Conservation (phyloP, 2,329 filamentous ascomycete genomes). For the Fusarium chuoi region DNA sequence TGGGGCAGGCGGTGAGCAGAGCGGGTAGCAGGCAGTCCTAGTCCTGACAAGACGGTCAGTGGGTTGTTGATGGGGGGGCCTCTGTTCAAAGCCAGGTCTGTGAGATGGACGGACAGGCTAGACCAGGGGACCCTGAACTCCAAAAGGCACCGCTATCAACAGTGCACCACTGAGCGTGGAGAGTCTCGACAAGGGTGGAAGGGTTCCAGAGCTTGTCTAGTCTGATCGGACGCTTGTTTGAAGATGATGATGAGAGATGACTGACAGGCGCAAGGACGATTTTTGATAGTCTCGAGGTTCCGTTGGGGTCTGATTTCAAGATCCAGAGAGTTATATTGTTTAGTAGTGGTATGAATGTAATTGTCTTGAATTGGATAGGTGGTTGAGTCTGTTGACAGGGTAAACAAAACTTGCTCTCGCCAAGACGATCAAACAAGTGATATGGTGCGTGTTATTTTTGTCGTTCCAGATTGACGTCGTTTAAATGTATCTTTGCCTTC, state of each 20-base stretch:
- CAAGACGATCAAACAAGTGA: constrained; percentile 23
- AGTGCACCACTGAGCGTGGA: constrained; percentile 25
- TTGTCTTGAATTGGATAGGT: background rate
- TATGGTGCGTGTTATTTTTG: constrained; percentile 27
- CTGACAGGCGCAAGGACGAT: constrained; percentile 19
- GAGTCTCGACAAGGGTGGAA: constrained; percentile 18
- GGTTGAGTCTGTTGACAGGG: constrained; percentile 3
- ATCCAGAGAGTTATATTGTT: background rate
- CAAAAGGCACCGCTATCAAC: constrained; percentile 29
- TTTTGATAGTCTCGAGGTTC: constrained; percentile 2
- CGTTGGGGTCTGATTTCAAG: background rate
- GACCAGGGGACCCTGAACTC: constrained; percentile 35
- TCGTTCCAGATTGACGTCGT: constrained; percentile 9
- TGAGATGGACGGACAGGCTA: constrained; percentile 36
- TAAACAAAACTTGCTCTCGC: constrained; percentile 28
- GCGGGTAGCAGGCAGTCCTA: constrained; percentile 31
- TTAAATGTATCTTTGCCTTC: background rate
- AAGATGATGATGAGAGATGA: constrained; percentile 18
- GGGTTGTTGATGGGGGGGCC: constrained; percentile 22
- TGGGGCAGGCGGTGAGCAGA: constrained; percentile 44
- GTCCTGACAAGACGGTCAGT: constrained; percentile 37
- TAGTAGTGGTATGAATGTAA: background rate
- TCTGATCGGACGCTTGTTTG: constrained; percentile 31
- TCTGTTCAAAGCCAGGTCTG: constrained; percentile 32
- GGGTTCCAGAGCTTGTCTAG: constrained; percentile 15